These are phyloP conservation scores for Cardamine chenopodiifolia DNA, from an alignment of 345 rosid genomes.

Conservation along the genomic window DNA sequence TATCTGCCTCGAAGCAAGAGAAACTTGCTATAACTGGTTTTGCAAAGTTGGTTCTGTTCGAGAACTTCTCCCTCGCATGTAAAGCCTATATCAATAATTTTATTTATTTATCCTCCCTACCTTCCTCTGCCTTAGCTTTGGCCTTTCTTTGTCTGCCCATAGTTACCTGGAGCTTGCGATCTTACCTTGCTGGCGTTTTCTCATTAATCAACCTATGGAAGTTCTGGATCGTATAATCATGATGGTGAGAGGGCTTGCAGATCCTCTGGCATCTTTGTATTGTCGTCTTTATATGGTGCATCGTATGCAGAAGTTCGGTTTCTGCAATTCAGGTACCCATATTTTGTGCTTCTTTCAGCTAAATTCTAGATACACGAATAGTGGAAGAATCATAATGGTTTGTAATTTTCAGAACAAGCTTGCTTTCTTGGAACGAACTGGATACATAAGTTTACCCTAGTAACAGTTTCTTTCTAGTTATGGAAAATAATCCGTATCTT, in stretches of 20 bases:
- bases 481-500: constrained; percentile 7
- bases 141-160: constrained; percentile 30
- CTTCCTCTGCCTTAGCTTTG: constrained; percentile 14
- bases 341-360: not conserved
- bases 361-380: not conserved
- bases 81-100: constrained; percentile 37
- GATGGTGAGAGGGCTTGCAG: constrained; percentile 88
- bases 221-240: constrained; percentile 66
- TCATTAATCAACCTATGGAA: constrained; percentile 56
- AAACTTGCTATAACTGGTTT: constrained; percentile 93
- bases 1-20: constrained; percentile 75
- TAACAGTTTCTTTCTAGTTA: constrained; percentile 11
- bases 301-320: constrained; percentile 64
- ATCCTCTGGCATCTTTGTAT: constrained; percentile 81
- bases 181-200: constrained; percentile 88
- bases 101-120: constrained; percentile 9
- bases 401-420: constrained; percentile 11
- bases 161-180: constrained; percentile 91
- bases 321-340: constrained; percentile 55
- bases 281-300: constrained; percentile 79
- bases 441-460: constrained; percentile 3
- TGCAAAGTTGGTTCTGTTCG: constrained; percentile 77
- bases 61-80: constrained; percentile 97
- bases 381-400: not conserved
- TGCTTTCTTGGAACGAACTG: constrained; percentile 8